Conservation (phyloP, 352 stramenopile species). For the Globisporangium nodosum region DNA sequence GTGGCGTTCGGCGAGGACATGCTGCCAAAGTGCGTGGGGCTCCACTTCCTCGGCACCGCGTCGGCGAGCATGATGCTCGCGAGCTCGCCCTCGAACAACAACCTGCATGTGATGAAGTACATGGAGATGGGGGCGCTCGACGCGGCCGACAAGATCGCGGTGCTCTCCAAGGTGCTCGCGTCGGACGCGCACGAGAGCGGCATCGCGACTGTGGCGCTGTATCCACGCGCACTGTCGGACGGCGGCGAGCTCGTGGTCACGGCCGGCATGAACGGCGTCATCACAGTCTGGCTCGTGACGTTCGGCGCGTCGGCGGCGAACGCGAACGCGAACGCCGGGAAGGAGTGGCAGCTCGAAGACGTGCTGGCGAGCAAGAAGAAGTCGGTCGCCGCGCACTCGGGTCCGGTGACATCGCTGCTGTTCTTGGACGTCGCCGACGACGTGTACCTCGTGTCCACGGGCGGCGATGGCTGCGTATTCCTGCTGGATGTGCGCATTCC, state of each 20-base stretch:
- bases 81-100: slow-evolving; percentile 22
- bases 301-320: slow-evolving; percentile 13
- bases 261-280: slow-evolving; percentile 46
- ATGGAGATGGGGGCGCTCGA: slow-evolving; percentile 38
- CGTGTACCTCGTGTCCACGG: slow-evolving; percentile 53
- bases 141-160: slow-evolving; percentile 36
- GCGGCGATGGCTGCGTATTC: slow-evolving; percentile 59
- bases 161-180: slow-evolving; percentile 47
- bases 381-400: slow-evolving; percentile 43
- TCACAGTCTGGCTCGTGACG: slow-evolving; percentile 68
- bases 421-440: slow-evolving; percentile 38
- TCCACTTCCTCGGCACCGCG: slow-evolving; percentile 41
- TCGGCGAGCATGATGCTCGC: slow-evolving; percentile 50
- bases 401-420: slow-evolving; percentile 45
- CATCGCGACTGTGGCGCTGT: slow-evolving; percentile 42
- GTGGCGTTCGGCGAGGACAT: slow-evolving; percentile 44
- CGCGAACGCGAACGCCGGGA: not conserved
- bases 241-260: slow-evolving; percentile 59
- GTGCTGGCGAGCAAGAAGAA: slow-evolving; percentile 67
- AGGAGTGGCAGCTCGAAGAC: slow-evolving; percentile 48
- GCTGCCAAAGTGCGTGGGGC: slow-evolving; percentile 22
- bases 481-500: slow-evolving; percentile 54
- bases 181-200: slow-evolving; percentile 51
- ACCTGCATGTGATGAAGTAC: slow-evolving; percentile 53
- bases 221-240: slow-evolving; percentile 32